A percentile compares a stretch with the other conserved stretches of the same genome.
Evolutionary conservation across 106 monocot species (phyloP).

Genomic region (Acorus calamus): DNA sequence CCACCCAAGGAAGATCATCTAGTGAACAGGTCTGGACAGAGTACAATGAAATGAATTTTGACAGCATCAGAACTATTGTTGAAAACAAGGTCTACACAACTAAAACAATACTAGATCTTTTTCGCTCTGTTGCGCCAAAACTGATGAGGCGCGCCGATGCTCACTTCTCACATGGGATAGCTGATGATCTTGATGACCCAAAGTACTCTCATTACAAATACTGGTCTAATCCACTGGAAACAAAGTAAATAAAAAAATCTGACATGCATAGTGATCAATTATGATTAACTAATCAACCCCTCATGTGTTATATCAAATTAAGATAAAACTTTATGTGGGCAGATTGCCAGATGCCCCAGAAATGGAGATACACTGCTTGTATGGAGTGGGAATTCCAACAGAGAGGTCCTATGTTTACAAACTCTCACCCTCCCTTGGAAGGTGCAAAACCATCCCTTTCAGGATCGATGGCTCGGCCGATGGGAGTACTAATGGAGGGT

Average conservation of each 20-base stretch:
- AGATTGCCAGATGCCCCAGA: slow-evolving; percentile 95
- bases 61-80: slow-evolving; percentile 74
- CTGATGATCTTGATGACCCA: slow-evolving; percentile 85
- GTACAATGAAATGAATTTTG: slow-evolving; percentile 81
- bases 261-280: not conserved
- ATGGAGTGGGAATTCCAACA: slow-evolving; percentile 92
- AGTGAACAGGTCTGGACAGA: slow-evolving; percentile 89
- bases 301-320: too few relatives aligned
- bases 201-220: slow-evolving; percentile 87
- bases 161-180: slow-evolving; percentile 96
- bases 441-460: slow-evolving; percentile 79
- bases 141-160: slow-evolving; percentile 94
- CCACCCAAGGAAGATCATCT: slow-evolving; percentile 49
- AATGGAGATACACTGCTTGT: slow-evolving; percentile 95
- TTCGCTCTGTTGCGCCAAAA: slow-evolving; percentile 94
- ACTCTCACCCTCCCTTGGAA: slow-evolving; percentile 34
- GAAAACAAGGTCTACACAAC: slow-evolving; percentile 80
- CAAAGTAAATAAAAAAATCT: slow-evolving; percentile 37
- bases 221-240: slow-evolving; percentile 98
- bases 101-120: slow-evolving; percentile 65
- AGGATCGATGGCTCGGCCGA: slow-evolving; percentile 84
- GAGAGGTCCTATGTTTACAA: slow-evolving; percentile 97
- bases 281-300: too few relatives aligned
- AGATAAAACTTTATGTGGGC: not conserved
- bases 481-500: slow-evolving; percentile 37